Evolutionary conservation across 805 yeast species (phyloP).

Genomic region (Ogataea angusta): DNA sequence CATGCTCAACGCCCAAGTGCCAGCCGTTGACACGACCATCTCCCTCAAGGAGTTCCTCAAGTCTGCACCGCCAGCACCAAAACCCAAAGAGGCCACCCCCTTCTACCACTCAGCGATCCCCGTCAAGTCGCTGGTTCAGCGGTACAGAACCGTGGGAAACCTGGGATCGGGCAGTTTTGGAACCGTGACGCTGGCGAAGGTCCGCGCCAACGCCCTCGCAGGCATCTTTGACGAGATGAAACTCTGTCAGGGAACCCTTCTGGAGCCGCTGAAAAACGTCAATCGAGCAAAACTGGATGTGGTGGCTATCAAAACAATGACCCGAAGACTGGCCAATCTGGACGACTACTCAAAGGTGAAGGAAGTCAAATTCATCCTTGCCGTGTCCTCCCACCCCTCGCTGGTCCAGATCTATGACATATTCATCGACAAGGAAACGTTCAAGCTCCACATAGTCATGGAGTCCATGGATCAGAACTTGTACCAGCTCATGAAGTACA

Average conservation of each 20-base stretch:
- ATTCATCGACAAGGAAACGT: slow-evolving; percentile 62
- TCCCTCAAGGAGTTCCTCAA: slow-evolving; percentile 17
- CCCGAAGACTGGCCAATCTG: slow-evolving; percentile 46
- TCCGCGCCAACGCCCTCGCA: slow-evolving; percentile 24
- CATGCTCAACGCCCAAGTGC: slow-evolving; percentile 19
- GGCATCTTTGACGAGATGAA: slow-evolving; percentile 22
- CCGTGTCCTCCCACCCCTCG: slow-evolving; percentile 68
- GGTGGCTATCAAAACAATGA: slow-evolving; percentile 85
- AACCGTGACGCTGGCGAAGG: slow-evolving; percentile 60
- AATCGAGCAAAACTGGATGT: slow-evolving; percentile 23
- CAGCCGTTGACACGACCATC: slow-evolving; percentile 12
- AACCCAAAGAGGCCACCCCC: slow-evolving; percentile 4
- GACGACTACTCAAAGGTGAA: slow-evolving; percentile 58
- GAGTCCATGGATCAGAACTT: slow-evolving; percentile 83
- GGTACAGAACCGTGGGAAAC: slow-evolving; percentile 49
- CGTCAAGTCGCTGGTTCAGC: slow-evolving; percentile 36
- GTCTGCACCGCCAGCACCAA: slow-evolving; percentile 9
- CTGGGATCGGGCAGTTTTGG: slow-evolving; percentile 81
- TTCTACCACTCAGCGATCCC: slow-evolving; percentile 30
- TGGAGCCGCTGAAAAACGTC: slow-evolving; percentile 39
- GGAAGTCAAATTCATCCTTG: slow-evolving; percentile 63
- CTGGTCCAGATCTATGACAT: slow-evolving; percentile 75
- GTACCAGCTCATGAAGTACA: slow-evolving; percentile 67
- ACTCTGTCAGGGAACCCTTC: slow-evolving; percentile 42
- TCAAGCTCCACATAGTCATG: slow-evolving; percentile 77